Evolutionary conservation across 116 monocot genomes (phyloP).

Genomic region (Cymodocea nodosa): DNA sequence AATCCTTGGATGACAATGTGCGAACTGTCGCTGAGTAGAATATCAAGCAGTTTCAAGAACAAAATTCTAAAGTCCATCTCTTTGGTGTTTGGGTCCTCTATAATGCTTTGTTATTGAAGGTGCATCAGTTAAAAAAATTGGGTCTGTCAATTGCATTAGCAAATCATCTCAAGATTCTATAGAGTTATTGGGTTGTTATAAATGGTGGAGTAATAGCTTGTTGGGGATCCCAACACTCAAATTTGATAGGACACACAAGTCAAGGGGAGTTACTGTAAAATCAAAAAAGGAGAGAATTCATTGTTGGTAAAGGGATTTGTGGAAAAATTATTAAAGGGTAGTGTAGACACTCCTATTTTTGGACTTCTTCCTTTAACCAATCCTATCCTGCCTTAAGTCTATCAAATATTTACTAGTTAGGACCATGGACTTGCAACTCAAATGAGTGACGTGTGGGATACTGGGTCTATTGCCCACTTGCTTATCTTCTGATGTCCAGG

Average conservation of each 20-base stretch:
- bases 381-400: no score
- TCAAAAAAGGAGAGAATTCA: slow-evolving; percentile 64
- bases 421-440: no score
- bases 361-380: no score
- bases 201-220: slow-evolving; percentile 56
- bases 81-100: slow-evolving; percentile 54
- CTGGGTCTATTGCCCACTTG: no score
- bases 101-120: no score
- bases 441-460: no score
- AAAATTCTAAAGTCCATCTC: slow-evolving; percentile 44
- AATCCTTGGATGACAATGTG: slow-evolving; percentile 45
- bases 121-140: no score
- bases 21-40: slow-evolving; percentile 22
- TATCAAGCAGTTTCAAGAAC: slow-evolving; percentile 23
- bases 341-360: slow-evolving; percentile 40
- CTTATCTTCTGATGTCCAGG: no score
- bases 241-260: slow-evolving; percentile 89
- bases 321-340: slow-evolving; percentile 65
- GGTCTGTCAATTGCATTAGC: slow-evolving; percentile 2
- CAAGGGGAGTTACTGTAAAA: slow-evolving; percentile 94
- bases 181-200: slow-evolving; percentile 48
- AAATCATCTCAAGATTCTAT: background rate
- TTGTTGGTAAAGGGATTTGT: slow-evolving; percentile 88
- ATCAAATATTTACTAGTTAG: no score
- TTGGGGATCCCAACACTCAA: slow-evolving; percentile 84